Conservation (phyloP, 208 protist species). For the Herpetomonas samuelpessoai region DNA sequence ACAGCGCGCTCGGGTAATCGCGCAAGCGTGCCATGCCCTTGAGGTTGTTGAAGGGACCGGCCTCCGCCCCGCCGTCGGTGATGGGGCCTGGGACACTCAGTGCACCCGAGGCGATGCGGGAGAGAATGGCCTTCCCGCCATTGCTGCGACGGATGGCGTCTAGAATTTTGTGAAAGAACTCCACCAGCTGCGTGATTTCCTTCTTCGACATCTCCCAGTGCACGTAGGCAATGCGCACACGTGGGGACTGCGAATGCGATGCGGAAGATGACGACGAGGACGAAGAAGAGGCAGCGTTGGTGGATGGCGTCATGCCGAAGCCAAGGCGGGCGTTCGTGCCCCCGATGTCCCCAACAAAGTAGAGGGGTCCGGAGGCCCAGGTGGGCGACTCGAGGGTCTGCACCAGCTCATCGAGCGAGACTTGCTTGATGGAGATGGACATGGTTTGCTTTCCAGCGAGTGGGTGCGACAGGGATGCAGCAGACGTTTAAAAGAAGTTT, state of each 20-base stretch:
- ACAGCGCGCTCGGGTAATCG: conserved; percentile 52
- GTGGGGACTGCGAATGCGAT: too few relatives aligned
- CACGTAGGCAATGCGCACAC: conserved; percentile 34
- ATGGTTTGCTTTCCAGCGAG: conserved; percentile 6
- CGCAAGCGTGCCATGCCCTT: conserved; percentile 44
- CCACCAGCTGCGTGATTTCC: conserved; percentile 36
- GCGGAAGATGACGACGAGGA: too few relatives aligned
- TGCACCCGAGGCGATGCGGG: conserved; percentile 38
- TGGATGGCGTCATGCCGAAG: conserved; percentile 25
- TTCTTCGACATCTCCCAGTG: conserved; percentile 49
- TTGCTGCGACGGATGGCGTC: conserved; percentile 20
- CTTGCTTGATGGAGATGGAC: conserved; percentile 9
- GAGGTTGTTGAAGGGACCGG: conserved; percentile 68
- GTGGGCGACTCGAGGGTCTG: conserved; percentile 17
- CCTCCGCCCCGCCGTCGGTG: conserved; percentile 30
- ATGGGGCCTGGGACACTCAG: conserved; percentile 64
- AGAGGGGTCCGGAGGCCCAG: conserved; percentile 37
- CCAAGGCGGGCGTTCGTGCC: conserved; percentile 71
- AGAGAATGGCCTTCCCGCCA: conserved; percentile 17
- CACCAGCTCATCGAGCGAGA: conserved; percentile 35
- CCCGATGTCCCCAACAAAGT: conserved; percentile 71
- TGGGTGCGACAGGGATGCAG: too few relatives aligned
- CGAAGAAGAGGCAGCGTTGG: background rate
- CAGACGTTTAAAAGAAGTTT: too few relatives aligned
- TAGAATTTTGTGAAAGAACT: conserved; percentile 48